phyloP scores from a whole-genome alignment of 345 rosid species.

The Cardiospermum halicacabum region DNA sequence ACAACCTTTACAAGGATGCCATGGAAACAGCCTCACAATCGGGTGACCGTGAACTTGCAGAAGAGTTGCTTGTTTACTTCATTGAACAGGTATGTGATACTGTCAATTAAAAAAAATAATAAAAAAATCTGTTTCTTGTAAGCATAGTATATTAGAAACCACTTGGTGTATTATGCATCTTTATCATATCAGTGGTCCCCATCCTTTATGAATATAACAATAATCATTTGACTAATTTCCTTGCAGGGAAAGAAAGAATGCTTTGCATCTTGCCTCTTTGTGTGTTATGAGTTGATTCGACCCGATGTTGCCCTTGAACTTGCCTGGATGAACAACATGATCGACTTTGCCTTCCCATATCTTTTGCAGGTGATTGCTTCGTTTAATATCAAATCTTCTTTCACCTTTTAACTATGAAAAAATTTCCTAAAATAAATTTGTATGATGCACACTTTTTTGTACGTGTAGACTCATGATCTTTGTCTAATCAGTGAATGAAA shows the following conservation, averaged over 20 bases:
- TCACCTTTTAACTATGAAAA: background rate
- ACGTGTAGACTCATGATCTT: background rate
- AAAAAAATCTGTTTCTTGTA: background rate
- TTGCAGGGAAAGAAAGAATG: constrained; percentile 88
- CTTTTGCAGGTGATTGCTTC: constrained; percentile 53
- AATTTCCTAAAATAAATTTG: too few species aligned
- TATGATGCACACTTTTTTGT: background rate
- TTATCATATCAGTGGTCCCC: too few species aligned
- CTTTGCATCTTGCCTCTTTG: constrained; percentile 90
- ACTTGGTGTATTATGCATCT: too few species aligned
- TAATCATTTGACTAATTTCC: constrained; percentile 10
- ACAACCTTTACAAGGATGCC: constrained; percentile 87
- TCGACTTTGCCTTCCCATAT: constrained; percentile 87
- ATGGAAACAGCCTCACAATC: constrained; percentile 99
- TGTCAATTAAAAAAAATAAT: too few species aligned
- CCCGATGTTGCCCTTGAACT: constrained; percentile 82
- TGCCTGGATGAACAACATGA: constrained; percentile 86
- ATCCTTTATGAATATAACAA: too few species aligned
- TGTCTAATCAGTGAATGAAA: constrained; percentile 2
- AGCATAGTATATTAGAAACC: too few species aligned
- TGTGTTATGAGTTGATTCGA: constrained; percentile 81
- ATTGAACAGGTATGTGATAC: constrained; percentile 60
- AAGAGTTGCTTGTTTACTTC: constrained; percentile 92
- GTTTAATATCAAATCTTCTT: background rate
- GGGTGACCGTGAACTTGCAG: constrained; percentile 95